Evolutionary conservation across 306 rosid genomes (phyloP), one percentile per base, ranked within the genome.

Genomic region (Abrus precatorius): DNA sequence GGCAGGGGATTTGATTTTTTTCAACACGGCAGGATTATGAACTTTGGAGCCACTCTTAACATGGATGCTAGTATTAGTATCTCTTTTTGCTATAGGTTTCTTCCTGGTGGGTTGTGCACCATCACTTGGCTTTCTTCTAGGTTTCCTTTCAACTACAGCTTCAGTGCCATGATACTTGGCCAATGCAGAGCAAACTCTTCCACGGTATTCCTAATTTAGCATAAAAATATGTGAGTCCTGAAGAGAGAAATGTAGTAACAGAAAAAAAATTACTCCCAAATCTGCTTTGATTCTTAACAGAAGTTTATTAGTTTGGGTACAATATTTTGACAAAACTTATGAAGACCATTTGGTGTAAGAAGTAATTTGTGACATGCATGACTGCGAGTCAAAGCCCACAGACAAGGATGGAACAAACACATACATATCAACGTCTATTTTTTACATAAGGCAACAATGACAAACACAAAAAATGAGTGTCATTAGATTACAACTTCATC

Each of bases 171-270:
- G 90, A 88, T 92, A 87, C 87, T 88, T 88, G 63, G 89, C 81
- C 86, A 93, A 38, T 14, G 90, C 98, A 69, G 93, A 88, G 69
- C 89, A 78, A 79, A 95, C 97, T 80, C 94, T 88, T 12, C 69
- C 81, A 5, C 99, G 97, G 85, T 95, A 93, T 44, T 72, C 94
- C 99, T 93, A 89, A 83, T 63, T 57, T 47, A 57, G 43, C 36
- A 52, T 10, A 74, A 54, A 74, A 38, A 78, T 67, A 74, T 63
- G 63, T 82, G 61, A 78, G 61, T 36, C 52, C 20, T 45, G 38
- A 68, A 74, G 14, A 59, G 70, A 57, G 55, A 57, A 56, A 63
- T 43, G 38, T 65, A 45, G 28, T 3, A 82, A 40, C 38, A 70
- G 28, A 30, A 47, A 64, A 20, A 27, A 47, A 47, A 7, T 66